Percentiles rank a stretch among this genome's conserved stretches.
Conservation (phyloP, 345 rosid genomes). For the Syzygium aqueum region DNA sequence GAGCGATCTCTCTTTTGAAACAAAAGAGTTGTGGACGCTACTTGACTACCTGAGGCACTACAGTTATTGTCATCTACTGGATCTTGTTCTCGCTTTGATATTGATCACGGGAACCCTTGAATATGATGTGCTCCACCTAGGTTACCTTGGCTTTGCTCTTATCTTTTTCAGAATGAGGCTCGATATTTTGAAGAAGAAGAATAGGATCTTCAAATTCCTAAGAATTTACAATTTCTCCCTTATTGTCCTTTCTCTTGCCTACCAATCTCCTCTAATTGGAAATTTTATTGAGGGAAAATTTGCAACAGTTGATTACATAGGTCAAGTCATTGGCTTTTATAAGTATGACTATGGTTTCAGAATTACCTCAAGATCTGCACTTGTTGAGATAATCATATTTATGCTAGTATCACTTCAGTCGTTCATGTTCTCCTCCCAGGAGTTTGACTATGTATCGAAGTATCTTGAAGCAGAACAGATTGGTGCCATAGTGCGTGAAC, state of each 20-base stretch:
- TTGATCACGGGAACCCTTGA: slow-evolving; percentile 55
- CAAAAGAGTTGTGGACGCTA: slow-evolving; percentile 31
- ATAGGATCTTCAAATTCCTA: slow-evolving; percentile 27
- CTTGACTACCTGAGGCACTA: slow-evolving; percentile 35
- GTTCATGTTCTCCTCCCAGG: slow-evolving; percentile 28
- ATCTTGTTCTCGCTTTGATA: slow-evolving; percentile 32
- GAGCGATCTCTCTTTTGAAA: slow-evolving; percentile 30
- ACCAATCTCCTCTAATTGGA: slow-evolving; percentile 35
- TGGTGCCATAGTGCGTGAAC: slow-evolving; percentile 22
- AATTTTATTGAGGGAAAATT: slow-evolving; percentile 17
- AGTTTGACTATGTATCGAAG: slow-evolving; percentile 26
- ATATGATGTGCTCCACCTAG: slow-evolving; percentile 49
- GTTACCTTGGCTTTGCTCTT: slow-evolving; percentile 44
- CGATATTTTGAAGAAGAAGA: slow-evolving; percentile 26
- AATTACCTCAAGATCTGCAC: slow-evolving; percentile 39
- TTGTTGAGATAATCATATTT: slow-evolving; percentile 38
- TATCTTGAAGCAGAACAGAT: slow-evolving; percentile 41
- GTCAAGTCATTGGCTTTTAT: slow-evolving; percentile 29
- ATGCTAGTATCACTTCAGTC: slow-evolving; percentile 37
- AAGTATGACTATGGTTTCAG: slow-evolving; percentile 42
- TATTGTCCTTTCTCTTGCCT: slow-evolving; percentile 36
- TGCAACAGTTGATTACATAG: slow-evolving; percentile 10
- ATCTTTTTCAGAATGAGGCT: slow-evolving; percentile 43
- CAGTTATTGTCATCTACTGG: slow-evolving; percentile 31
- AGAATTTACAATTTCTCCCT: slow-evolving; percentile 33